Base-by-base conservation (phyloP, 176 grass and related monocot genomes). In the Paspalum vaginatum region DNA sequence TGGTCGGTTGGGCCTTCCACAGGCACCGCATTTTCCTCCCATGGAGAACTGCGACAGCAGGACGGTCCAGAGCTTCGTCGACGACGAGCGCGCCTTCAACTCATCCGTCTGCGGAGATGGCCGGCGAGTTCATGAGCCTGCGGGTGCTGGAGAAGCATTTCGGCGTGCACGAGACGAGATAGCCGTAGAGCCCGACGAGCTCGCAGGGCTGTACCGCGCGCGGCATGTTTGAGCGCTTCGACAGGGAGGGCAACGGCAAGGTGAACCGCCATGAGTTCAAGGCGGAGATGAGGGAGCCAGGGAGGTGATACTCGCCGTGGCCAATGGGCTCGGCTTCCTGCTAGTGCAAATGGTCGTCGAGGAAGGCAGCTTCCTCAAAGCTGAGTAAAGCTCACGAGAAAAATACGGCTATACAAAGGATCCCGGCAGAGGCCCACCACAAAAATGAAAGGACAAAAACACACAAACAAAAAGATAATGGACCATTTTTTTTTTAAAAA, bases 321-420 rank as follows among this genome's bases (percentile, higher is more conserved):
- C 88, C 6, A 83, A 73, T 38, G 91, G 88, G 27, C 63, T 91
- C 7, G 91, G 85, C 0, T 86, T 85, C 55, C 26, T 93, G 8
- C 91, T 88, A 15, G 79, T 93, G 54, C 91, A 93, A 62, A 93
- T 93, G 88, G 91, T 93, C 68, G 79, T 90, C 54, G 88, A 93
- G 78, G 88, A 93, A 26, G 91, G 88, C 68, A 93, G 91, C 82
- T 93, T 93, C 72, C 86, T 93, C 47, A 93, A 88, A 57, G 53
- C n/a, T n/a, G n/a, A n/a, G n/a, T n/a, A n/a, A n/a, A n/a, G n/a
- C n/a, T n/a, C n/a, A n/a, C n/a, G n/a, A n/a, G n/a, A n/a, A n/a
- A n/a, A n/a, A n/a, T n/a, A n/a, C n/a, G n/a, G n/a, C n/a, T n/a
- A n/a, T n/a, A n/a, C n/a, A n/a, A n/a, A n/a, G n/a, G n/a, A n/a